A percentile compares a stretch with the other conserved stretches of the same genome.
Conservation (phyloP, 2,329 filamentous ascomycete species). For the Penicillium vulpinum region DNA sequence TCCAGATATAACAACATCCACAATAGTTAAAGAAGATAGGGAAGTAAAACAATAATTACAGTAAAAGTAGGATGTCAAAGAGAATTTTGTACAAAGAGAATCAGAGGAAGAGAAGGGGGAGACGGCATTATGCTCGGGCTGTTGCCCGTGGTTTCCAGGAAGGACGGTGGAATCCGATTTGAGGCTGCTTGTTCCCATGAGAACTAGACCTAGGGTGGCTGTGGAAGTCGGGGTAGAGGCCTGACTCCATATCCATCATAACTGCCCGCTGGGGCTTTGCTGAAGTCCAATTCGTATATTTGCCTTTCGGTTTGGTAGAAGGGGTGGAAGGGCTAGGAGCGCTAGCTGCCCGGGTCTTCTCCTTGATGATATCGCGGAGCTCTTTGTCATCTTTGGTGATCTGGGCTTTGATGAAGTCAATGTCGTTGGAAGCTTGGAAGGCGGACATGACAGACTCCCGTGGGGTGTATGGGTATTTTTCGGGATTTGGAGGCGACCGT, state of each 20-base stretch:
- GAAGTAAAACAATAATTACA: slow-evolving; percentile 20
- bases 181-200: slow-evolving; percentile 33
- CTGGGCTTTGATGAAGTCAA: slow-evolving; percentile 77
- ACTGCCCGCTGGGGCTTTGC: slow-evolving; percentile 47
- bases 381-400: slow-evolving; percentile 74
- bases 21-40: slow-evolving; percentile 15
- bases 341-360: slow-evolving; percentile 48
- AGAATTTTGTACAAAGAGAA: slow-evolving; percentile 9
- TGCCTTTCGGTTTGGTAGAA: slow-evolving; percentile 29
- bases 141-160: slow-evolving; percentile 36
- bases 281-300: slow-evolving; percentile 29
- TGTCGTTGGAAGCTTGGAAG: slow-evolving; percentile 56
- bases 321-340: slow-evolving; percentile 19
- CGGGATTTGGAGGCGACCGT: slow-evolving; percentile 57
- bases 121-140: slow-evolving; percentile 27
- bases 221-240: slow-evolving; percentile 36
- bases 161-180: slow-evolving; percentile 34
- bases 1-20: slow-evolving; percentile 18
- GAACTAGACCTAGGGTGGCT: slow-evolving; percentile 18
- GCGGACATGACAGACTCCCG: slow-evolving; percentile 78
- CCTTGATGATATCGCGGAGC: slow-evolving; percentile 69
- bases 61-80: slow-evolving; percentile 19
- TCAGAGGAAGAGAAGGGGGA: slow-evolving; percentile 12
- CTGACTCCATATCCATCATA: slow-evolving; percentile 46
- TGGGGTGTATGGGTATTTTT: slow-evolving; percentile 66